Evolutionary conservation across 1,139 yeast species (phyloP).

Genomic region (Casaregolazyma suthepensis): DNA sequence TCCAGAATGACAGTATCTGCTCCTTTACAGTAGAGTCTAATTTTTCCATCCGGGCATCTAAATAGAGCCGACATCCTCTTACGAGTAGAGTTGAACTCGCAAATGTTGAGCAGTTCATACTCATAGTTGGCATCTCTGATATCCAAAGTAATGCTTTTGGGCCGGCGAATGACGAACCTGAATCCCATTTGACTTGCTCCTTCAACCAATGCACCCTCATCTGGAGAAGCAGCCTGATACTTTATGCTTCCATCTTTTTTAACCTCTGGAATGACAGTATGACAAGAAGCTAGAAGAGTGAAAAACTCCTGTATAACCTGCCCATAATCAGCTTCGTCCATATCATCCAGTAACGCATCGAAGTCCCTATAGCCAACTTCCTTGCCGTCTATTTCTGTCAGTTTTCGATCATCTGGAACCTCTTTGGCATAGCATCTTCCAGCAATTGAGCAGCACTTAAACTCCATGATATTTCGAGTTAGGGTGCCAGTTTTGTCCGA

Average conservation of each 20-base stretch:
- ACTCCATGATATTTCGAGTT: conserved; percentile 94
- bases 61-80: conserved; percentile 96
- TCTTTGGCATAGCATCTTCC: conserved; percentile 84
- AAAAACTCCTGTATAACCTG: conserved; percentile 75
- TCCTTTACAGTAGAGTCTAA: conserved; percentile 88
- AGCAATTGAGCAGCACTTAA: conserved; percentile 88
- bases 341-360: conserved; percentile 52
- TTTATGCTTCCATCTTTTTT: conserved; percentile 52
- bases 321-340: conserved; percentile 43
- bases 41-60: conserved; percentile 89
- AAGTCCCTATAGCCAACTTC: conserved; percentile 78
- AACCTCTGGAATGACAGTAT: conserved; percentile 93
- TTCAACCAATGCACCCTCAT: conserved; percentile 96
- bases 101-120: conserved; percentile 78
- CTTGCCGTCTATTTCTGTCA: conserved; percentile 66
- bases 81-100: conserved; percentile 96
- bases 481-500: conserved; percentile 96
- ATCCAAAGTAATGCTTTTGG: conserved; percentile 70
- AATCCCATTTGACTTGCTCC: conserved; percentile 92
- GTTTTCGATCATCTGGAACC: conserved; percentile 85
- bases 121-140: conserved; percentile 44
- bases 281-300: conserved; percentile 84
- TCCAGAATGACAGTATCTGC: conserved; percentile 96
- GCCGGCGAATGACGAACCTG: conserved; percentile 76
- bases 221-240: conserved; percentile 98